Percentiles rank a stretch among this genome's conserved stretches.
phyloP scores from a whole-genome alignment of 345 rosid genomes.

The Citrus sinensis region DVS_A1.0 CM039167.1:19496501-19497000 shows the following conservation, averaged over 20 bases:
- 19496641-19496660: not conserved
- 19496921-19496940: not conserved
- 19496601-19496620: not conserved
- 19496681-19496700: not conserved
- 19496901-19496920: accelerated
- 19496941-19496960: not conserved
- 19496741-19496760: not conserved
- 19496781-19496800: not conserved
- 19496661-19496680: not conserved
- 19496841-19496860: not conserved
- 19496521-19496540: accelerated
- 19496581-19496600: not conserved
- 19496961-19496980: not conserved
- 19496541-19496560: not conserved
- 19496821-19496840: not conserved
- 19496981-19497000: not conserved
- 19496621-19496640: not conserved
- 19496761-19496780: not conserved
- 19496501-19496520: not conserved
- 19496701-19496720: not conserved
- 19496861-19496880: not conserved
- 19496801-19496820: not conserved
- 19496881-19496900: not conserved
- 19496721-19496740: not conserved
- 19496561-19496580: not conserved